Evolutionary conservation across 192 early-diverging fungal genomes (phyloP).

Genomic region (Gryganskiella cystojenkinii): DNA sequence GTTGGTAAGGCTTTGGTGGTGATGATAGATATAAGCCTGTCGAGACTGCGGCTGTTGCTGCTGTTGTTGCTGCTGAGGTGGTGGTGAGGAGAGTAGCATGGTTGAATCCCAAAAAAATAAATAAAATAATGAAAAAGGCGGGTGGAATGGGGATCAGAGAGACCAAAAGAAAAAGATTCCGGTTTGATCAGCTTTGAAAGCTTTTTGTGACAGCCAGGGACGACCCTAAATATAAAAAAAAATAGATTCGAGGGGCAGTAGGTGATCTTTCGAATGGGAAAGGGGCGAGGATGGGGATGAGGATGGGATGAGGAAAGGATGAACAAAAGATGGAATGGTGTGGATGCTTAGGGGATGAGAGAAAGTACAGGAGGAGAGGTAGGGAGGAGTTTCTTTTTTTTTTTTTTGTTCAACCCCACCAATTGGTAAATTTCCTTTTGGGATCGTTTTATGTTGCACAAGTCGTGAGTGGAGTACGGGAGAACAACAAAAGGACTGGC

Average conservation of each 20-base stretch:
- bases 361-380: not conserved
- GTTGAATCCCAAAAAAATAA: conserved; percentile 20
- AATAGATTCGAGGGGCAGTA: conserved; percentile 5
- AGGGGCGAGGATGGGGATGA: not conserved
- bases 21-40: conserved; percentile 35
- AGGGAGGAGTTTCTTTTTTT: not conserved
- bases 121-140: conserved; percentile 7
- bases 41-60: conserved; percentile 16
- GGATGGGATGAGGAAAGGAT: conserved; percentile 4
- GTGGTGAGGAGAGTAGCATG: conserved; percentile 55
- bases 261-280: not conserved
- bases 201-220: no score
- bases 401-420: no score
- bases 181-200: not conserved
- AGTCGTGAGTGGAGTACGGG: no score
- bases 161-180: no score
- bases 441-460: no score
- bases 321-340: not conserved
- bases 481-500: no score
- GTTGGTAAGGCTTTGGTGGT: conserved; percentile 18
- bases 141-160: conserved; percentile 7
- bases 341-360: not conserved
- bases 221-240: no score
- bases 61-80: conserved; percentile 39
- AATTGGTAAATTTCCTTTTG: no score